Conservation (phyloP, 192 early-diverging fungal species). For the Mortierella alpina region DNA sequence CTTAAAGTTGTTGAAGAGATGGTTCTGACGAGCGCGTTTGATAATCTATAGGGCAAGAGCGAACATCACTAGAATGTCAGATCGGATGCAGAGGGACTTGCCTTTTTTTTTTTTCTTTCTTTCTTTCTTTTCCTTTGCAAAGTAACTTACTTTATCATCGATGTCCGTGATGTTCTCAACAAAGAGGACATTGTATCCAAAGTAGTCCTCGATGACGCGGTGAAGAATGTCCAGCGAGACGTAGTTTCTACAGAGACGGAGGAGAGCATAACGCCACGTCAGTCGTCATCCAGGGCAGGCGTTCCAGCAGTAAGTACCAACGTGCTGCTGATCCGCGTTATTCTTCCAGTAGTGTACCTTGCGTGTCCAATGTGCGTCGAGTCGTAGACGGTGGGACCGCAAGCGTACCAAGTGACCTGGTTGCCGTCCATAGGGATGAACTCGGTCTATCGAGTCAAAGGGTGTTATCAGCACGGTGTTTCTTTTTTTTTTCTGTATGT, state of each 20-base stretch:
- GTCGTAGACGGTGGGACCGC: slow-evolving; percentile 99
- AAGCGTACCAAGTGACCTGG: slow-evolving; percentile 94
- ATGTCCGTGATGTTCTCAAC: slow-evolving; percentile 99
- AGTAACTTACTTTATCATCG: slow-evolving; percentile 85
- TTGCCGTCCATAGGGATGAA: slow-evolving; percentile 88
- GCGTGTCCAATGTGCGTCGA: slow-evolving; percentile 97
- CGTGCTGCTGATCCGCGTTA: background rate
- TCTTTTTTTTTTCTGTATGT: slow-evolving; percentile 1
- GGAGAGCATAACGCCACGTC: slow-evolving; percentile 1
- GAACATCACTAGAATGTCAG: background rate
- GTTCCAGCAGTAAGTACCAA: background rate
- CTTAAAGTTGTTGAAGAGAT: slow-evolving; percentile 76
- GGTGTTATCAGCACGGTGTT: background rate
- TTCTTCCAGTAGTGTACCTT: slow-evolving; percentile 59
- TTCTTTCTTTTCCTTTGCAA: background rate
- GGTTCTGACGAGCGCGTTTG: slow-evolving; percentile 84
- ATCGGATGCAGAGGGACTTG: background rate
- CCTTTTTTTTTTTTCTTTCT: background rate
- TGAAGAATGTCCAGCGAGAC: slow-evolving; percentile 94
- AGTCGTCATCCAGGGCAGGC: background rate
- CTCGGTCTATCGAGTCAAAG: slow-evolving; percentile 69
- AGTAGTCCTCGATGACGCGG: slow-evolving; percentile 94
- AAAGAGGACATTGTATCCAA: slow-evolving; percentile 91
- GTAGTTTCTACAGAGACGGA: slow-evolving; percentile 74
- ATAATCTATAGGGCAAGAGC: slow-evolving; percentile 75